These are phyloP conservation scores for Kluyveromyces dobzhanskii DNA, from an alignment of 805 yeast genomes.

Conservation along the genomic window DNA sequence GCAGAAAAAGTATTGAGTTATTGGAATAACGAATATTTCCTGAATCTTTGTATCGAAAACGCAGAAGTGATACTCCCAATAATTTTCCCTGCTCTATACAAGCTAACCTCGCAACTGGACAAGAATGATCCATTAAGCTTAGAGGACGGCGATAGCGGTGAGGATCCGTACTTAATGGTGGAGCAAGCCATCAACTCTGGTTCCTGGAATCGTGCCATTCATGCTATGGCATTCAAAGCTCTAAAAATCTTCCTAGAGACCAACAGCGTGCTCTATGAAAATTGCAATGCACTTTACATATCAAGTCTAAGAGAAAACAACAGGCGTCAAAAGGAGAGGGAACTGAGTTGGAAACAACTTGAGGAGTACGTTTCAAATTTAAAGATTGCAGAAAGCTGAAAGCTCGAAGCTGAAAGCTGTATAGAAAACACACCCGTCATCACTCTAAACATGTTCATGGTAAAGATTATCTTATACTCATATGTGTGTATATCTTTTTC, in stretches of 20 bases:
- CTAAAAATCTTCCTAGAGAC: slow-evolving; percentile 88
- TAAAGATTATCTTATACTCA: too few species aligned
- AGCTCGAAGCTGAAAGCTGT: too few species aligned
- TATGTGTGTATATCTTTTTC: too few species aligned
- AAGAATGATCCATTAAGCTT: slow-evolving; percentile 22
- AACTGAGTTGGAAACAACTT: slow-evolving; percentile 62
- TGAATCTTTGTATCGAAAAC: slow-evolving; percentile 82
- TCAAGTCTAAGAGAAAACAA: slow-evolving; percentile 70
- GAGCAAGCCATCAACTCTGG: slow-evolving; percentile 37
- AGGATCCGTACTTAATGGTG: slow-evolving; percentile 31
- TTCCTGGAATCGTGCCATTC: slow-evolving; percentile 93
- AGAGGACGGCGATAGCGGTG: slow-evolving; percentile 17
- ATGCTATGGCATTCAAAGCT: slow-evolving; percentile 84
- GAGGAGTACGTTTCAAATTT: slow-evolving; percentile 46
- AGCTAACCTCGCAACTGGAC: slow-evolving; percentile 48
- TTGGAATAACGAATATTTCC: slow-evolving; percentile 92
- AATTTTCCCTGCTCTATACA: slow-evolving; percentile 82
- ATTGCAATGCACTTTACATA: slow-evolving; percentile 81
- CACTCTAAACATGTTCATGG: too few species aligned
- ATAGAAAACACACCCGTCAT: too few species aligned
- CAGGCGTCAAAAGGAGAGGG: slow-evolving; percentile 51
- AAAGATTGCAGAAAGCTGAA: slow-evolving; percentile 11
- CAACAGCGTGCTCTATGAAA: slow-evolving; percentile 83
- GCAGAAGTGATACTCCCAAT: slow-evolving; percentile 91
- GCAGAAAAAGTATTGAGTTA: slow-evolving; percentile 89